Percentiles rank a stretch among this genome's conserved stretches.
Conservation (phyloP, 164 flowering plant genomes). For the Chloranthus sessilifolius region DNA sequence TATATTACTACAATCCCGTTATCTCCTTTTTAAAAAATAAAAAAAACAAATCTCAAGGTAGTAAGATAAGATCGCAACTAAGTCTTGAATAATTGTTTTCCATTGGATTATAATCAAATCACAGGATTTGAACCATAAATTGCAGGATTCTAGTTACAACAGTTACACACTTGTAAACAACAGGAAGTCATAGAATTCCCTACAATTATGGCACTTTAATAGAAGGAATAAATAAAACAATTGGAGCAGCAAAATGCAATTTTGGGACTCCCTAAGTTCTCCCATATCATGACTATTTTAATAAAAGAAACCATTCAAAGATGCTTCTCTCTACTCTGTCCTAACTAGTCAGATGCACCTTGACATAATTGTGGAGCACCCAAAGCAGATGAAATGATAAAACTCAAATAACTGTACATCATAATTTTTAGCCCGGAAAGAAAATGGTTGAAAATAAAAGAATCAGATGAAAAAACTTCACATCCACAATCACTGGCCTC, state of each 20-base stretch:
- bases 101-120: too few species aligned
- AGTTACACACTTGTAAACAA: too few species aligned
- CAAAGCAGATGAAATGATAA: neutral
- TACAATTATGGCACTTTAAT: too few species aligned
- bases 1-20: too few species aligned
- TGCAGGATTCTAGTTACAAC: too few species aligned
- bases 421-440: conserved; percentile 4
- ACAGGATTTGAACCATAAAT: too few species aligned
- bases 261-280: neutral
- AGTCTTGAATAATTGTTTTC: too few species aligned
- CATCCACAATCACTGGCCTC: conserved; percentile 1
- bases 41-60: too few species aligned
- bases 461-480: conserved; percentile 2
- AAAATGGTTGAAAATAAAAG: conserved; percentile 9
- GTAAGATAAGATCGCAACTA: too few species aligned
- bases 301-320: neutral
- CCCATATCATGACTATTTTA: conserved; percentile 3
- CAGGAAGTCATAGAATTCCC: too few species aligned
- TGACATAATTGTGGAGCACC: neutral
- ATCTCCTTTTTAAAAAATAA: too few species aligned
- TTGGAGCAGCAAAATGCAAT: conserved; percentile 6
- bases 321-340: conserved; percentile 1
- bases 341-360: conserved; percentile 1
- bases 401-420: conserved; percentile 15
- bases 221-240: too few species aligned